Evolutionary conservation across 2,329 filamentous ascomycete genomes (phyloP), one percentile per base, ranked within the genome.

Genomic region (Lizonia empirigonia): DNA sequence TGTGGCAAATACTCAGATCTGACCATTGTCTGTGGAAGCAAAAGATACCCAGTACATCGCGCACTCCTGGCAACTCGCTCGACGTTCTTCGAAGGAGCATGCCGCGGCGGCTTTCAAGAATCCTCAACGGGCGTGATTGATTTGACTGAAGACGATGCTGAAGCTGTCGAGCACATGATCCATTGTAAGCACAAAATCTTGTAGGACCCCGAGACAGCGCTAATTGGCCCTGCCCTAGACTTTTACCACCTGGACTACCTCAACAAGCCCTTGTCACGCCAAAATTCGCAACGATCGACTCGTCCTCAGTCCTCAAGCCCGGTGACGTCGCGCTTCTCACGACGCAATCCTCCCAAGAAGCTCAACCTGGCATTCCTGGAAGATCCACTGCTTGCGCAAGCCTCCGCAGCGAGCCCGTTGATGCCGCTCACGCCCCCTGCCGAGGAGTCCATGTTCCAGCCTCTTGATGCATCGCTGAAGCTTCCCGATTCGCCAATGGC

Each of bases 11-110:
- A 78, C 63, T 78, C 77, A 48, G 78, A 80, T 65, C 70, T 80
- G 56, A 79, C 75, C 39, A 73, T 80, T 62, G 68, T 69, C 41
- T 79, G 75, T 69, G 75, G 76, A 50, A 63, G 65, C 51, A 73
- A 72, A 67, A 74, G 72, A 71, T 80, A 77, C 68, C 67, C 65
- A 22, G 77, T 79, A 9, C 78, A 80, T 60, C 73, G 74, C 56
- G 77, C 76, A 5, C 74, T 80, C 34, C 64, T 80, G 38, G 79
- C 78, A 64, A 78, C 77, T 29, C 68, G 78, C 38, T 78, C 76
- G 29, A 72, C 70, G 18, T 80, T 80, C 65, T 77, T 78, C 56
- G 70, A 72, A 33, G 75, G 73, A 30, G 70, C 74, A 24, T 73
- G 73, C 55, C 67, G 72, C 51, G 67, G 67, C 44, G 64, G 69